These are phyloP conservation scores for Colletotrichum graminicola DNA, from an alignment of 2,329 filamentous ascomycete species.

Conservation along the genomic window DNA sequence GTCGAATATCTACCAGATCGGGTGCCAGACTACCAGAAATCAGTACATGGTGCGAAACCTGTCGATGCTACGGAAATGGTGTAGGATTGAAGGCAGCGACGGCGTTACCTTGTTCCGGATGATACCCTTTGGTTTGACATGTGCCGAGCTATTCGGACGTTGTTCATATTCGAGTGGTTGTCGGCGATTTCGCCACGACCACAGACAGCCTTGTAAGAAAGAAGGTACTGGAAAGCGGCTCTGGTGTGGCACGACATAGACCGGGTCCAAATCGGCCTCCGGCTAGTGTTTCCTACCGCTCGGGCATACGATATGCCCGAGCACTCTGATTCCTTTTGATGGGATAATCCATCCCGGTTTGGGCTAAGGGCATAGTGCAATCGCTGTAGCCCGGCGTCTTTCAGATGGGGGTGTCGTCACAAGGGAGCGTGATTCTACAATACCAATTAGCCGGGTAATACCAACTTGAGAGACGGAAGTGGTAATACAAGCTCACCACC, in stretches of 20 bases:
- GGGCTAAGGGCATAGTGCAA: neutral
- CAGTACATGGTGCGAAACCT: neutral
- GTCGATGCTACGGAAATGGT: conserved; percentile 34
- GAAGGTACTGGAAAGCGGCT: neutral
- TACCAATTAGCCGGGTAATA: neutral
- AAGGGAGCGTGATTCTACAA: neutral
- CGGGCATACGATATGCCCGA: neutral
- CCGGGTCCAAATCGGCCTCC: neutral
- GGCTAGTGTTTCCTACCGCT: neutral
- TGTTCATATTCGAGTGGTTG: neutral
- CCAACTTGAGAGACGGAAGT: too few relatives aligned
- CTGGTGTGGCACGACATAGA: too few relatives aligned
- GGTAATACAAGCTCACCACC: neutral
- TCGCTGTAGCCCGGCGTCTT: neutral
- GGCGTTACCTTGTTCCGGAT: neutral
- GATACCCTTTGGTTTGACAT: conserved; percentile 16
- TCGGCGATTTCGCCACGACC: neutral
- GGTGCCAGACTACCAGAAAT: conserved; percentile 9
- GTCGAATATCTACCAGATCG: neutral
- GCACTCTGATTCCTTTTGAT: neutral
- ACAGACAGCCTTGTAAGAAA: neutral
- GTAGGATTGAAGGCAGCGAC: neutral
- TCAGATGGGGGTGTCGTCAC: neutral
- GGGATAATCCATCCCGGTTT: neutral
- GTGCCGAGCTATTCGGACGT: neutral